These are phyloP conservation scores for Musa acuminata DNA, from an alignment of 176 grass and related monocot species.

Conservation along the genomic window DNA sequence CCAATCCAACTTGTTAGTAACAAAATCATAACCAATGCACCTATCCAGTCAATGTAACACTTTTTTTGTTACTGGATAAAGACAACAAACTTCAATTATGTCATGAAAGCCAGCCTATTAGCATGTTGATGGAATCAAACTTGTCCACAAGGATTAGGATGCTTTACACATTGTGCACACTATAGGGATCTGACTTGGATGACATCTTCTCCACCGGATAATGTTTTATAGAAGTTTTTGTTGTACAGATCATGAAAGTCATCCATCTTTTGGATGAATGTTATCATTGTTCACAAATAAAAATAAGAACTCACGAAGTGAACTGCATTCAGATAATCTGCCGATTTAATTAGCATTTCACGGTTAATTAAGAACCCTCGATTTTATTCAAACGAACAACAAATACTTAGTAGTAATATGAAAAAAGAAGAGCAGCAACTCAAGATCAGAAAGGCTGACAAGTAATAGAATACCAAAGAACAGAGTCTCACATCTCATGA, in stretches of 20 bases:
- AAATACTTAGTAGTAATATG: no score
- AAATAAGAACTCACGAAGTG: not conserved
- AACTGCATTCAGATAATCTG: not conserved
- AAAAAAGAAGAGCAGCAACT: no score
- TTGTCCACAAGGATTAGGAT: not conserved
- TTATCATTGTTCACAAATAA: no score
- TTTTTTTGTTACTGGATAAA: not conserved
- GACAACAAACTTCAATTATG: not conserved
- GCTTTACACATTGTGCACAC: not conserved
- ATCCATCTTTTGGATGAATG: not conserved
- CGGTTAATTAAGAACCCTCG: no score
- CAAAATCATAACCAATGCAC: no score
- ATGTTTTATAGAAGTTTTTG: not conserved
- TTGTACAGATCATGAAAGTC: not conserved
- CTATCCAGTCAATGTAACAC: no score
- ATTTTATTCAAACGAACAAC: no score
- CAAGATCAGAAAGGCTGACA: no score
- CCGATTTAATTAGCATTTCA: no score
- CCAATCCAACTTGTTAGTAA: no score
- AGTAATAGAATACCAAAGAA: not conserved
- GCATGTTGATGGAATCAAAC: not conserved
- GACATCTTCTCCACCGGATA: not conserved
- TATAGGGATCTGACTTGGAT: not conserved
- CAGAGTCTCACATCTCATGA: not conserved
- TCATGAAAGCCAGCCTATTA: not conserved